A percentile compares a stretch with the other conserved stretches of the same genome.
Conservation (phyloP, 176 grass and related monocot species). For the Guadua angustifolia region DNA sequence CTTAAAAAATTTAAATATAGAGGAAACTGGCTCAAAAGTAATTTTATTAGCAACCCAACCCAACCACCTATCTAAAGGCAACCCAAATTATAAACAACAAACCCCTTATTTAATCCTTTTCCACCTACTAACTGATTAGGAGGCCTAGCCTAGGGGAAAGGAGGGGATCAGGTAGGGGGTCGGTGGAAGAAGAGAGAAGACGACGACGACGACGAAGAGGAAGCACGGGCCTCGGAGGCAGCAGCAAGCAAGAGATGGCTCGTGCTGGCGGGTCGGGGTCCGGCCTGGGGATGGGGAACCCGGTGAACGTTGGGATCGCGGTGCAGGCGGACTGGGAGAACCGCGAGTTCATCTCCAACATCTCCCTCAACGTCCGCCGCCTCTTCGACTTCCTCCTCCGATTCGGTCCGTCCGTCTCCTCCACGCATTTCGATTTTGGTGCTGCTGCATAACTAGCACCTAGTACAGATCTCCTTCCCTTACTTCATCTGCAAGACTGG, state of each 20-base stretch:
- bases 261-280: constrained; percentile 54
- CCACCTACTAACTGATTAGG: no score
- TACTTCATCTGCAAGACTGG: not conserved
- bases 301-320: constrained; percentile 92
- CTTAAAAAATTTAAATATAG: no score
- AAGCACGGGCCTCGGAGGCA: not conserved
- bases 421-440: no score
- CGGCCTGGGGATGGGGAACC: constrained; percentile 71
- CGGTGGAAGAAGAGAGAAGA: no score
- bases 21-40: no score
- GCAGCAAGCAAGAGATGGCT: constrained; percentile 33
- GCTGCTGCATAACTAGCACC: no score
- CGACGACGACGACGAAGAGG: not conserved
- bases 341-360: constrained; percentile 99
- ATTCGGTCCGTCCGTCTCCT: constrained; percentile 53
- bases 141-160: no score
- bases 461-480: not conserved
- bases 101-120: no score
- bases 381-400: constrained; percentile 96
- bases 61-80: no score
- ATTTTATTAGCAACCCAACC: no score
- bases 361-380: constrained; percentile 94
- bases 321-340: constrained; percentile 98
- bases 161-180: no score
- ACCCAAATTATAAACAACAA: no score